Base-by-base conservation (phyloP, 495 filamentous ascomycete species). In the Podospora fimiseda region DNA sequence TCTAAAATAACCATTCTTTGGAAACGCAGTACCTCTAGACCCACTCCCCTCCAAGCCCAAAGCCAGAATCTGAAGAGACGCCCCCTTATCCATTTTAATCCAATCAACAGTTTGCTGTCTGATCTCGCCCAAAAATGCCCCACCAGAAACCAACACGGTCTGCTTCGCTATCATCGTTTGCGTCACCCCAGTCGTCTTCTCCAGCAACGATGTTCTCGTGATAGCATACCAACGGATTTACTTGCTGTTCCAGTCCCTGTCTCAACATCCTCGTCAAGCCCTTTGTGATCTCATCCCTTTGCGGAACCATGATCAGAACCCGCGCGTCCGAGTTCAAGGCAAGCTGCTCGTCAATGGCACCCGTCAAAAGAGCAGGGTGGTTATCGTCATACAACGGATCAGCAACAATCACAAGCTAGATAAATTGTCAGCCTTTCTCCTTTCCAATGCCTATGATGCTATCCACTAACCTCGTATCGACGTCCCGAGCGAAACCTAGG, bases 371-470 rank as follows among this genome's bases (percentile, higher is more conserved):
- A 6, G 59, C 57, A 0, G 74, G 74, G 38, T 78, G 74, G 36
- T 73, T 55, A 50, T 76, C 74, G 33, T 78, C 74, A 46, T 78
- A 78, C 1, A 78, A 49, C 9, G 69, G 56, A 46, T 78, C 74
- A 6, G 74, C 72, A 5, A 60, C 73, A 7, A 78, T 63, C 15
- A 75, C 52, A 18, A 78, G 64, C 71, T 74, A 44, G 2, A 18
- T 0, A 7, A 1, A 2, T 7, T 14, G 30, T 24, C 18, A 27
- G 42, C 18, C 14, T 41, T 41, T 40, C 24, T 33, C 21, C 24
- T 36, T 23, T 14, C 9, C 13, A 11, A 2, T 9, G 27, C 48
- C 24, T 11, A 51, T 8, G 19, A 20, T 40, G 38, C 13, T 20
- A 13, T 5, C 48, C 3, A 59, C 62, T 50, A 37, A 72, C 74